phyloP scores from a whole-genome alignment of 2,329 filamentous ascomycete species.

The Chrysosporium queenslandicum region DNA sequence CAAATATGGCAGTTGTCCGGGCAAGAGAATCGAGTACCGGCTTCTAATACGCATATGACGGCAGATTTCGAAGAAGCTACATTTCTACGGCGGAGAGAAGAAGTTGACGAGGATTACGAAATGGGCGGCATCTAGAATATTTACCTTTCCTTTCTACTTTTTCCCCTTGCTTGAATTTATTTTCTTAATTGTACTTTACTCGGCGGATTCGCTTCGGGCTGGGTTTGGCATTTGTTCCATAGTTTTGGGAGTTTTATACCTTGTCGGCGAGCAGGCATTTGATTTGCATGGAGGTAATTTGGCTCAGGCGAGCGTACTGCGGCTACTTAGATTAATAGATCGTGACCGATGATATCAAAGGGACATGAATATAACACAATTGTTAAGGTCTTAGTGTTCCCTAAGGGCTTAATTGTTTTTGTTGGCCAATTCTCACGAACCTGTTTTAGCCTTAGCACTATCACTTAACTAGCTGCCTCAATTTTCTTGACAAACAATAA shows the following conservation, averaged over 20 bases:
- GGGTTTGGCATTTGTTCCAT: not conserved
- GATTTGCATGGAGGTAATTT: not conserved
- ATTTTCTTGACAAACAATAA: too few species aligned
- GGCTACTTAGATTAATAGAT: not conserved
- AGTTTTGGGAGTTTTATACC: not conserved
- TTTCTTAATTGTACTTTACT: not conserved
- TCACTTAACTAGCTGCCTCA: too few species aligned
- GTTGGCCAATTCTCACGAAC: too few species aligned
- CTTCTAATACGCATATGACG: conserved; percentile 14
- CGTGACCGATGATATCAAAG: not conserved
- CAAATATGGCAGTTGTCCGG: conserved; percentile 9
- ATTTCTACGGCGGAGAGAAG: conserved; percentile 36
- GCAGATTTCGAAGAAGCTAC: conserved; percentile 37
- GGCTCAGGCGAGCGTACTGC: not conserved
- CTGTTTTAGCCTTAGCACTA: too few species aligned
- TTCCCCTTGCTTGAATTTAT: not conserved
- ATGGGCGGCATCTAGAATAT: conserved; percentile 28
- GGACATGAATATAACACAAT: too few species aligned
- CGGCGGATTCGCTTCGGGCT: not conserved
- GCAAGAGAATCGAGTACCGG: conserved; percentile 15
- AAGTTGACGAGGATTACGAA: conserved; percentile 29
- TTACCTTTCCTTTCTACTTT: not conserved
- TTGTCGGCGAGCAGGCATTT: not conserved
- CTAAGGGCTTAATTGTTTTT: too few species aligned
- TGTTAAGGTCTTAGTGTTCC: too few species aligned